Evolutionary conservation across 257 asterid genomes (phyloP).

Genomic region (Lycium barbarum): DNA sequence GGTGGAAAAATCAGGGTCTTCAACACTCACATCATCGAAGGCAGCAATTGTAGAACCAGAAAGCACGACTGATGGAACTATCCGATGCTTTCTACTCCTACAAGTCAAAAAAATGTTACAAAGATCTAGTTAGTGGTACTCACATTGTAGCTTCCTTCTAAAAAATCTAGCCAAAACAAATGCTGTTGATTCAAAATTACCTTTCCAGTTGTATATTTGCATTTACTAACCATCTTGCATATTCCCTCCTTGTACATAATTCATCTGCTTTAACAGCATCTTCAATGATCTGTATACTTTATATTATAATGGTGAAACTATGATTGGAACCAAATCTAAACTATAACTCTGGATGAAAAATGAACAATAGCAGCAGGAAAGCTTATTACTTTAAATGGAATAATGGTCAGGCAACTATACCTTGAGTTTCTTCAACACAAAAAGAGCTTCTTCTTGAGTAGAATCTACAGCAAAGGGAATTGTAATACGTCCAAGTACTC

Average conservation of each 20-base stretch:
- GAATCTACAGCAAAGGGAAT: conserved; percentile 74
- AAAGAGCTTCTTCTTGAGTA: conserved; percentile 82
- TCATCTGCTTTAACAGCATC: conserved; percentile 75
- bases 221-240: conserved; percentile 83
- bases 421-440: conserved; percentile 75
- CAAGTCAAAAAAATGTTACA: conserved; percentile 34
- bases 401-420: conserved; percentile 46
- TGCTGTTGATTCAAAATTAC: conserved; percentile 43
- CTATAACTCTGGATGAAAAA: background rate
- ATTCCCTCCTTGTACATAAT: conserved; percentile 89
- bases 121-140: conserved; percentile 20
- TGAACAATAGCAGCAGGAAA: background rate
- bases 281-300: conserved; percentile 76
- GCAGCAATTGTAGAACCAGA: conserved; percentile 74
- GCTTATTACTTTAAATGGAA: background rate
- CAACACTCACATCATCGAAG: conserved; percentile 72
- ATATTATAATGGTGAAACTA: conserved; percentile 30
- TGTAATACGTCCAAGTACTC: conserved; percentile 53
- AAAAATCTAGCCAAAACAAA: background rate
- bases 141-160: background rate
- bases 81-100: conserved; percentile 65
- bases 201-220: conserved; percentile 78
- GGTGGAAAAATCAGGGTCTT: conserved; percentile 81
- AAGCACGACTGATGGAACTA: conserved; percentile 71
- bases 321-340: conserved; percentile 36